phyloP scores from a whole-genome alignment of 306 rosid genomes.

The Alnus rubra region DNA sequence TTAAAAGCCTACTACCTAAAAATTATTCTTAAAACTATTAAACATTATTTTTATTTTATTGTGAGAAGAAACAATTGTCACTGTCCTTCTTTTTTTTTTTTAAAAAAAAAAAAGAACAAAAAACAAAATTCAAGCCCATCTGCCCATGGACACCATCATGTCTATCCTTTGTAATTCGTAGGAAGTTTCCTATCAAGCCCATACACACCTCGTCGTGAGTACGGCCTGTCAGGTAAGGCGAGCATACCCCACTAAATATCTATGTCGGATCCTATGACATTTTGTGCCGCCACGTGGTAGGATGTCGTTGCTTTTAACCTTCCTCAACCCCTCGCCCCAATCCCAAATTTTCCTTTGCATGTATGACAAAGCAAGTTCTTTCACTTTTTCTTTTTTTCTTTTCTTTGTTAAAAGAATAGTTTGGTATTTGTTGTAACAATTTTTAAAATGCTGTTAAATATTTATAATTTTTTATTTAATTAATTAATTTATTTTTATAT shows the following conservation, averaged over 20 bases:
- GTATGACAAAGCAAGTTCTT: not conserved
- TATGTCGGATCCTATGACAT: slow-evolving; percentile 16
- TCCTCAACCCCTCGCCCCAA: too few relatives aligned
- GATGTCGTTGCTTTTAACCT: not conserved
- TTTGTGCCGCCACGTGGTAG: not conserved
- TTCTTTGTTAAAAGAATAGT: not conserved
- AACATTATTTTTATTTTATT: too few relatives aligned
- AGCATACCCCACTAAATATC: not conserved
- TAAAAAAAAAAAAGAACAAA: too few relatives aligned
- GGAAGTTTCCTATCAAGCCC: slow-evolving; percentile 8
- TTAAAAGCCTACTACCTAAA: too few relatives aligned
- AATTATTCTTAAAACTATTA: too few relatives aligned
- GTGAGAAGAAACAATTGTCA: too few relatives aligned
- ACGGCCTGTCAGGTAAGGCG: not conserved
- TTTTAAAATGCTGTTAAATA: too few relatives aligned
- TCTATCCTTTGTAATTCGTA: not conserved
- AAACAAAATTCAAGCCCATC: not conserved
- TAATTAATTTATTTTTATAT: too few relatives aligned
- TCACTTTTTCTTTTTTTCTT: not conserved
- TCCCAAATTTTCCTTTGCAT: too few relatives aligned
- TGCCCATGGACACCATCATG: not conserved
- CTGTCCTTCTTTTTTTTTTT: too few relatives aligned
- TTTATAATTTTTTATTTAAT: too few relatives aligned
- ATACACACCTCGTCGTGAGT: not conserved
- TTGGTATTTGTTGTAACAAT: too few relatives aligned